Base-by-base conservation (phyloP, 306 rosid species). In the Carpinus fangiana region DNA sequence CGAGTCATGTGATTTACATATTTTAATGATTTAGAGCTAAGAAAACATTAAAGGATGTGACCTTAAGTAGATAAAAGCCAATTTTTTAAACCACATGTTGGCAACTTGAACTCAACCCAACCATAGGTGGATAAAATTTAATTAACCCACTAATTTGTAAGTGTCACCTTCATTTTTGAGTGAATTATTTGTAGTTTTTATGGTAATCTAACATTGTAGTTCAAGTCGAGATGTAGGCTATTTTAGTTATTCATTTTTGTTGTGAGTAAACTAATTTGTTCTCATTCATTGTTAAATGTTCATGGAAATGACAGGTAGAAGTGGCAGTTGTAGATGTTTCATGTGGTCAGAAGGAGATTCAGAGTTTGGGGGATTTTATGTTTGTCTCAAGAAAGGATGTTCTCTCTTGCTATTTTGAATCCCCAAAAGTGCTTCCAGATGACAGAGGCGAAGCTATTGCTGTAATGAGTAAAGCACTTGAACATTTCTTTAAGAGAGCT, bases 361-460 rank as follows among this genome's bases (percentile, higher is more conserved):
- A 80, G 18, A 51, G 75, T 54, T 74, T 80, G 7, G 87, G 77
- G 53, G 86, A 86, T 76, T 92, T 88, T 75, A 26, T 76, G 1
- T 92, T 89, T 86, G 85, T 94, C 72, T 89, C 93, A 10, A 82
- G 97, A 74, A 84, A 84, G 17, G 89, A 88, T 48, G 84, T 93
- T 73, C 75, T 93, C 56, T 76, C 80, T 50, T 82, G 81, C 91
- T 18, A 50, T 70, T 18, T 46, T 67, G 89, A 61, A 59, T 65
- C 77, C 80, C 79, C 84, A 46, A n/a, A 70, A 53, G 41, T 75
- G 73, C 81, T 84, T 28, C 89, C 97, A 1, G 86, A 76, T 4
- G 97, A 94, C 72, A 90, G 97, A 79, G 95, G 97, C 28, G 81
- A 85, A 79, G 97, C 97, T 26, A 81, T 90, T 73, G 82, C 84